Percentiles rank a stretch among this genome's conserved stretches.
Conservation (phyloP, 257 asterid species). For the Buddleja alternifolia region DNA sequence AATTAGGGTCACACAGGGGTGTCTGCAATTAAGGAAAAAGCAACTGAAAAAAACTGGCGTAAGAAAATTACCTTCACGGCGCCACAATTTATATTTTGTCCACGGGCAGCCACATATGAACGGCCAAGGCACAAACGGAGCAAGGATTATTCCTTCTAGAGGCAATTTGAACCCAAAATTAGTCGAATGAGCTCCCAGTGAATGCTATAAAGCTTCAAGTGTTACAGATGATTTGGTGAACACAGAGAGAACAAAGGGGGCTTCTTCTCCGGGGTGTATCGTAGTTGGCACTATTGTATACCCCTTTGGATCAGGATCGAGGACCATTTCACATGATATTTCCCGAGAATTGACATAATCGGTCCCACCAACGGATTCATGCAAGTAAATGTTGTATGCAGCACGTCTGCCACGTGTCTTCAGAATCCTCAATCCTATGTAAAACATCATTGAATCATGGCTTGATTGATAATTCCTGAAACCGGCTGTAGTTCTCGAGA, state of each 20-base stretch:
- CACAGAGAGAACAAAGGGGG: slow-evolving; percentile 93
- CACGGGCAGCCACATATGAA: slow-evolving; percentile 29
- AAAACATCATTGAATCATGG: slow-evolving; percentile 94
- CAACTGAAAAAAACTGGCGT: background rate
- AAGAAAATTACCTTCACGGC: slow-evolving; percentile 34
- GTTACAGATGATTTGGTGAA: slow-evolving; percentile 88
- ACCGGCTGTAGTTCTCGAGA: slow-evolving; percentile 98
- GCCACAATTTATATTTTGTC: slow-evolving; percentile 13
- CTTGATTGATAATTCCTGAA: slow-evolving; percentile 95
- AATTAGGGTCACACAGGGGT: too few species aligned
- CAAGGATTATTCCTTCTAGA: slow-evolving; percentile 25
- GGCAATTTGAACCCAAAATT: slow-evolving; percentile 20
- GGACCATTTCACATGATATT: slow-evolving; percentile 99
- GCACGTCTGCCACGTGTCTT: slow-evolving; percentile 99
- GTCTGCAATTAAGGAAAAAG: too few species aligned
- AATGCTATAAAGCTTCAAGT: slow-evolving; percentile 78
- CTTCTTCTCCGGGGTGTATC: slow-evolving; percentile 99
- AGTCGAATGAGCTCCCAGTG: slow-evolving; percentile 17
- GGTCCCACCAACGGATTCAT: slow-evolving; percentile 98
- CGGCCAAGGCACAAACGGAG: slow-evolving; percentile 26
- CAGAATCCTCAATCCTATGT: slow-evolving; percentile 95
- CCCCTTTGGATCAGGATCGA: slow-evolving; percentile 99
- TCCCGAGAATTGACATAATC: slow-evolving; percentile 97
- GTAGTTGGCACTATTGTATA: slow-evolving; percentile 98
- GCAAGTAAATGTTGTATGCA: slow-evolving; percentile 89